Base-by-base conservation (phyloP, 73 alveolate genomes). In the Symbiodinium natans region DNA sequence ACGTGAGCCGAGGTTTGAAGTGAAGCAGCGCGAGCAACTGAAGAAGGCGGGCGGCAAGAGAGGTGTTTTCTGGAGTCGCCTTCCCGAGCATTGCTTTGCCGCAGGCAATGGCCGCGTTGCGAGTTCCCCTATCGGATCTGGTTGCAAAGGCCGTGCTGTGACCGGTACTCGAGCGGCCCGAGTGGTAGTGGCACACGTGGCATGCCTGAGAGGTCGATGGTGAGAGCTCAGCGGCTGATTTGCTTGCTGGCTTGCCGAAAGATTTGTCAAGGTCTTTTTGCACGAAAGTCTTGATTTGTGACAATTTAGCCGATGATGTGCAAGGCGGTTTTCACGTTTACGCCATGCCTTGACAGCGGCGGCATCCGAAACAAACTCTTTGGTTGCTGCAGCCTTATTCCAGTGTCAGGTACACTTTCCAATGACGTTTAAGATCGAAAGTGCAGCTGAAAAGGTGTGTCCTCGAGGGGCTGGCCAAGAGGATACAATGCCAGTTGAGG, bases 11-110 rank as follows among this genome's bases (percentile, higher is more conserved):
- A 31, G 85, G 43, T 34, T 36, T 31, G 46, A 74, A n/a, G 85
- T 36, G 95, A 88, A 88, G 95, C 95, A 88, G 42, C 95, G 95
- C 68, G 95, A 88, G 41, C 95, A 88, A 42, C 95, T 88, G 46
- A 88, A 86, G n/a, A 86, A 86, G 94, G 94, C 42, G 10, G 39
- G 21, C 41, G 34, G 73, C 34, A 59, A 38, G 33, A 80, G 3
- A 29, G 19, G 23, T 19, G 36, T 13, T 38, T 17, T 41, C 41
- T 27, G 77, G 21, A 52, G 68, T n/a, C n/a, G n/a, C n/a, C n/a
- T n/a, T n/a, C n/a, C n/a, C n/a, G n/a, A n/a, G n/a, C n/a, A n/a
- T n/a, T n/a, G n/a, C n/a, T n/a, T n/a, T n/a, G n/a, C n/a, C n/a
- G 36, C 82, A 86, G 94, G 94, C 94, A 27, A 33, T 87, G 84